These are phyloP conservation scores for Malus domestica DNA, from an alignment of 306 rosid species.

Conservation along the genomic window ASM211411v1 NC_041794.1:4587001-4587500, in stretches of 20 bases:
- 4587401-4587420: background rate
- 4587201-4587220: slow-evolving; percentile 38
- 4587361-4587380: background rate
- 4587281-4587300: slow-evolving; percentile 16
- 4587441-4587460: background rate
- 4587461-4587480: background rate
- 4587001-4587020: background rate
- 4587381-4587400: slow-evolving; percentile 1
- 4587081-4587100: slow-evolving; percentile 17
- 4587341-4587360: background rate
- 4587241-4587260: slow-evolving; percentile 26
- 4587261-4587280: slow-evolving; percentile 9
- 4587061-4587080: background rate
- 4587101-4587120: slow-evolving; percentile 30
- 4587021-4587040: background rate
- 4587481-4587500: no score
- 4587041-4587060: background rate
- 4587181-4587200: slow-evolving; percentile 26
- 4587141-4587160: background rate
- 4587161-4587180: slow-evolving; percentile 25
- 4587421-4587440: background rate
- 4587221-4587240: slow-evolving; percentile 62
- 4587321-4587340: background rate
- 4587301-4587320: slow-evolving; percentile 12
- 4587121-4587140: slow-evolving; percentile 13